phyloP scores from a whole-genome alignment of 768 basidiomycete genomes.

The Lentinula boryana region DNA sequence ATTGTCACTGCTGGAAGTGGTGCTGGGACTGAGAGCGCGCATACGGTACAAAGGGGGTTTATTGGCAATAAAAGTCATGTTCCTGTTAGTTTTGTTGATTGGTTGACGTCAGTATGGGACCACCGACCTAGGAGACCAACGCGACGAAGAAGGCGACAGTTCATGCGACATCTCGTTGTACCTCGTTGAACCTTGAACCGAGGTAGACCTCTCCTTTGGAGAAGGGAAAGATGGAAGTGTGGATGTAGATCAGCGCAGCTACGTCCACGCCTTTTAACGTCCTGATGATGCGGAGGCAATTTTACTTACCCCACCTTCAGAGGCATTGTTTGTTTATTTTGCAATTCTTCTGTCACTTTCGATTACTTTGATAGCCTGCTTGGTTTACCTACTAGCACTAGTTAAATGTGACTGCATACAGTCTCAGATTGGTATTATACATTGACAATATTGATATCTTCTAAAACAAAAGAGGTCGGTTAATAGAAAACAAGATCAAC shows the following conservation, averaged over 20 bases:
- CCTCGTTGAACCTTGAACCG: not conserved
- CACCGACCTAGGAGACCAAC: not conserved
- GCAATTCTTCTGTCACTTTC: not conserved
- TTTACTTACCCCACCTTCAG: not conserved
- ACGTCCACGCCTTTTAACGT: not conserved
- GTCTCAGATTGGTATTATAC: too few species aligned
- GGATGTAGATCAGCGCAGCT: not conserved
- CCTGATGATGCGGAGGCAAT: not conserved
- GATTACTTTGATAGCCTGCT: not conserved
- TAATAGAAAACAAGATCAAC: too few species aligned
- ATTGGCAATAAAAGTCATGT: not conserved
- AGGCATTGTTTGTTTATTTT: not conserved
- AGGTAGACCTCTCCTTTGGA: not conserved
- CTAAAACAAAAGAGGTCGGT: too few species aligned
- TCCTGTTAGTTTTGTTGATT: not conserved
- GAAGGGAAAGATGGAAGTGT: not conserved
- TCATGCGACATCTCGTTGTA: not conserved
- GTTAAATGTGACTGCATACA: not conserved
- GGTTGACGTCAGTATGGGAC: not conserved
- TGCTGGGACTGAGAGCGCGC: not conserved
- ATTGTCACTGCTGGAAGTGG: not conserved
- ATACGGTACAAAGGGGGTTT: not conserved
- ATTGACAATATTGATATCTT: too few species aligned
- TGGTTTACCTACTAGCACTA: not conserved
- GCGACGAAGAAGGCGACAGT: not conserved